Conservation (phyloP, 2,329 filamentous ascomycete species). For the Polychaeton citri region DNA sequence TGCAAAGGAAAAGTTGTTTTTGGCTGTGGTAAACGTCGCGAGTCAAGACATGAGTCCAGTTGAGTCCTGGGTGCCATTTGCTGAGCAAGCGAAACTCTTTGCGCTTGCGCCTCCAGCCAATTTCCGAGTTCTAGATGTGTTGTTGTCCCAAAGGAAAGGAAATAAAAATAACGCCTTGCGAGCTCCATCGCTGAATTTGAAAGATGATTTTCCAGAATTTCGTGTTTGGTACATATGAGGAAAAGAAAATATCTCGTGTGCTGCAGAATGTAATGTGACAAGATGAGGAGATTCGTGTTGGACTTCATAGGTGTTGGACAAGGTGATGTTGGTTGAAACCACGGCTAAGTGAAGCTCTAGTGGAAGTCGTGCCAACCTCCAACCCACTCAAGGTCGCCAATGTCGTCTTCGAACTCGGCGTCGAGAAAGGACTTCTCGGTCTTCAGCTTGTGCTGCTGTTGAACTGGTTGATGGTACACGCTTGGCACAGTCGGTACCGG, state of each 20-base stretch:
- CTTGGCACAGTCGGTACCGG: conserved; percentile 5
- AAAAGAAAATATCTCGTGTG: background rate
- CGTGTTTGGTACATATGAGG: background rate
- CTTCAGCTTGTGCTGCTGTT: conserved; percentile 9
- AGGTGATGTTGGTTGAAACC: background rate
- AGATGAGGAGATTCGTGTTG: background rate
- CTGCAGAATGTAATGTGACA: background rate
- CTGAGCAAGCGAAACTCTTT: too few species aligned
- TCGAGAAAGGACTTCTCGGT: conserved; percentile 24
- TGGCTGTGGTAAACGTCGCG: too few species aligned
- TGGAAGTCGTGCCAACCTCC: conserved; percentile 71
- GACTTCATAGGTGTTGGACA: background rate
- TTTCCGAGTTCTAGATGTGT: too few species aligned
- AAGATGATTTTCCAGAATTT: background rate
- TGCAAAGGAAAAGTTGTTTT: background rate
- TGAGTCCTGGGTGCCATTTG: too few species aligned
- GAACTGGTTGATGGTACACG: conserved; percentile 6
- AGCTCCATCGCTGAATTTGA: background rate
- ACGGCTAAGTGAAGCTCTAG: conserved; percentile 12
- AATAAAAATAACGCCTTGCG: background rate
- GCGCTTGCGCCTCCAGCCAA: too few species aligned
- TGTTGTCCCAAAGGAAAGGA: too few species aligned
- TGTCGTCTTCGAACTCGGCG: conserved; percentile 38
- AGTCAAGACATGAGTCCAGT: too few species aligned
- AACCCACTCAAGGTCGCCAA: conserved; percentile 85